phyloP scores from a whole-genome alignment of 306 rosid genomes.

The Vigna nakashimae region DNA sequence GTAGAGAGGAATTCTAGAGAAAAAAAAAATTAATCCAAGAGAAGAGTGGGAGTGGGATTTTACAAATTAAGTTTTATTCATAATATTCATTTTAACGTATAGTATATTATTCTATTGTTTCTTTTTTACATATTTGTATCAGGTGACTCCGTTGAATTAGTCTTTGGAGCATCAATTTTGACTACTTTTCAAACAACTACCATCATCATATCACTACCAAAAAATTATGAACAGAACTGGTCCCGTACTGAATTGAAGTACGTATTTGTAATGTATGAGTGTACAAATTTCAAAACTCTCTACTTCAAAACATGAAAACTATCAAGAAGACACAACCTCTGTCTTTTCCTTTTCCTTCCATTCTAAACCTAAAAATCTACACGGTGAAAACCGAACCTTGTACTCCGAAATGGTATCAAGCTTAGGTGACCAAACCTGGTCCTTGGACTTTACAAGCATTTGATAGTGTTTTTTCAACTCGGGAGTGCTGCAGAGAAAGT shows the following conservation, averaged over 20 bases:
- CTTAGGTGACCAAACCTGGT: conserved; percentile 82
- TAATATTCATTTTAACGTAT: no score
- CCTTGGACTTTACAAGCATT: conserved; percentile 74
- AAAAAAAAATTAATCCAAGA: no score
- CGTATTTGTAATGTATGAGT: no score
- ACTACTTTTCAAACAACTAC: neutral
- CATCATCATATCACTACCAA: neutral
- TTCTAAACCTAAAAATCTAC: conserved; percentile 64
- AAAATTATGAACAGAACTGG: neutral
- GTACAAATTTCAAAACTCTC: neutral
- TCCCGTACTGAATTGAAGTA: neutral
- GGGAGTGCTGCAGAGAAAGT: conserved; percentile 75
- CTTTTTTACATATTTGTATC: no score
- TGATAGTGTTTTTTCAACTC: conserved; percentile 84
- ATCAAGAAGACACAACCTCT: neutral
- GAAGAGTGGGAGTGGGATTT: no score
- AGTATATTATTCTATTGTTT: no score
- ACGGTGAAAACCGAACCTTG: conserved; percentile 65
- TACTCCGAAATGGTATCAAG: conserved; percentile 81
- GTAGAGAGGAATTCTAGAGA: no score
- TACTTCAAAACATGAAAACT: neutral
- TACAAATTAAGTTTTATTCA: no score
- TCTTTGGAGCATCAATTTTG: neutral
- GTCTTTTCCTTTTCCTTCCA: conserved; percentile 59
- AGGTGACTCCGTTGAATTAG: no score